Conservation (phyloP, 345 rosid species). For the Arabidopsis arenosa region DNA sequence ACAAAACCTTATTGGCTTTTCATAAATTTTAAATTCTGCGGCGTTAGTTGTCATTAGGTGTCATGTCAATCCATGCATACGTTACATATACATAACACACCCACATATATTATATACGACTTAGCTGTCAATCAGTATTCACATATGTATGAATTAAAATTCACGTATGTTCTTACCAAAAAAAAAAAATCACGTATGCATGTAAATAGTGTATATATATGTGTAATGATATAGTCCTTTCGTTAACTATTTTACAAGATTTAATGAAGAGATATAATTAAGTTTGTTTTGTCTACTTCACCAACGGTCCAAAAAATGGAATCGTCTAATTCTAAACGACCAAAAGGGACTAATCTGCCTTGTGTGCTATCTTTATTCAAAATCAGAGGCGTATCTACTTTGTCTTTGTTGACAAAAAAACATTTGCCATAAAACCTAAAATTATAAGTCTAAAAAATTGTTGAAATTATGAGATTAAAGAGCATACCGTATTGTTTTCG, state of each 20-base stretch:
- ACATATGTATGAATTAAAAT: constrained; percentile 4
- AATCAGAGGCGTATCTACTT: background rate
- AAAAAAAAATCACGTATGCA: background rate
- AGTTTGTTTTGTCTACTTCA: constrained; percentile 18
- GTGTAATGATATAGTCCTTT: background rate
- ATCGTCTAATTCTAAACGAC: background rate
- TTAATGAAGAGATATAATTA: background rate
- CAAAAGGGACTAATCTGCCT: constrained; percentile 14
- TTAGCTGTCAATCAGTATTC: constrained; percentile 30
- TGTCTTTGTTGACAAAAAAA: background rate
- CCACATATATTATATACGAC: background rate
- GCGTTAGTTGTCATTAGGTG: constrained; percentile 37
- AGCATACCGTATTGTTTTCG: constrained; percentile 70
- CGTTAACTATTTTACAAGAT: background rate
- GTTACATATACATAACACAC: background rate
- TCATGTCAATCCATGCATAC: constrained; percentile 30
- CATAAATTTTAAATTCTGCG: background rate
- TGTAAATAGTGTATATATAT: background rate
- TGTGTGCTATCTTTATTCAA: background rate
- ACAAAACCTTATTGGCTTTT: constrained; percentile 24
- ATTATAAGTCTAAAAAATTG: background rate
- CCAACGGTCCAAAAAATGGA: background rate
- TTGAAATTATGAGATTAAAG: background rate
- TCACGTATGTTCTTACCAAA: background rate
- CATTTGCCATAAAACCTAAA: background rate